These are phyloP conservation scores for Leccinum broughii DNA, from an alignment of 768 basidiomycete species.

Conservation along the genomic window DNA sequence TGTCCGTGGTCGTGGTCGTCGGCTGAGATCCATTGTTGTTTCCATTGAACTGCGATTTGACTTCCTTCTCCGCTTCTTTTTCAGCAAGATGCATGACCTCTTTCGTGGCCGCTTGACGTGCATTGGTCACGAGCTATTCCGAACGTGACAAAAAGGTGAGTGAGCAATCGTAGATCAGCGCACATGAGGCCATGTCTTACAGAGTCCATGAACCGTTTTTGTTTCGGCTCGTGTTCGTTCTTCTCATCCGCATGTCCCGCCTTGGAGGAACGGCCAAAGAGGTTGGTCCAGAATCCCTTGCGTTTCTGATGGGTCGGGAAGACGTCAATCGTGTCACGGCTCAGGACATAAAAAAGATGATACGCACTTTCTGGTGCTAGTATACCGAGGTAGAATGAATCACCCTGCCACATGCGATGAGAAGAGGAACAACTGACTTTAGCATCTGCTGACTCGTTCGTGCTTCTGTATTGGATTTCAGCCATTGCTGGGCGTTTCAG, in stretches of 20 bases:
- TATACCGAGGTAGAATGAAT: not conserved
- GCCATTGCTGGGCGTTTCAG: slow-evolving; percentile 5
- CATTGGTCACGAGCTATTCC: slow-evolving; percentile 3
- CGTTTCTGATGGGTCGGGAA: slow-evolving; percentile 10
- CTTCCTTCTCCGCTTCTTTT: slow-evolving; percentile 10
- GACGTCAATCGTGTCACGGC: not conserved
- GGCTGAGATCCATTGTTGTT: slow-evolving; percentile 4
- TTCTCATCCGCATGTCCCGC: not conserved
- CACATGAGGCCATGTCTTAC: not conserved
- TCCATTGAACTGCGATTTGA: not conserved
- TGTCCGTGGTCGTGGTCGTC: not conserved
- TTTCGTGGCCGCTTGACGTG: slow-evolving; percentile 8
- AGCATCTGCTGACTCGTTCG: not conserved
- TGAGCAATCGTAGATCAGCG: too few species aligned
- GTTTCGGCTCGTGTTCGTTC: slow-evolving; percentile 1
- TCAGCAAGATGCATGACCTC: slow-evolving; percentile 11
- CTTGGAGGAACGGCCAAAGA: slow-evolving; percentile 6
- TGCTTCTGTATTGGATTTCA: not conserved
- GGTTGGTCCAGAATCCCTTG: slow-evolving; percentile 19
- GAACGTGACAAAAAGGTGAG: not conserved
- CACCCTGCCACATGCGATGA: not conserved
- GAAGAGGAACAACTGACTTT: slow-evolving; percentile 2
- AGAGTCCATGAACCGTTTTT: slow-evolving; percentile 11
- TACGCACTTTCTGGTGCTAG: slow-evolving; percentile 13
- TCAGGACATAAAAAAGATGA: not conserved